A percentile compares a stretch with the other conserved stretches of the same genome.
phyloP scores from a whole-genome alignment of 306 rosid genomes.

The Astragalus glycyphyllos region DNA sequence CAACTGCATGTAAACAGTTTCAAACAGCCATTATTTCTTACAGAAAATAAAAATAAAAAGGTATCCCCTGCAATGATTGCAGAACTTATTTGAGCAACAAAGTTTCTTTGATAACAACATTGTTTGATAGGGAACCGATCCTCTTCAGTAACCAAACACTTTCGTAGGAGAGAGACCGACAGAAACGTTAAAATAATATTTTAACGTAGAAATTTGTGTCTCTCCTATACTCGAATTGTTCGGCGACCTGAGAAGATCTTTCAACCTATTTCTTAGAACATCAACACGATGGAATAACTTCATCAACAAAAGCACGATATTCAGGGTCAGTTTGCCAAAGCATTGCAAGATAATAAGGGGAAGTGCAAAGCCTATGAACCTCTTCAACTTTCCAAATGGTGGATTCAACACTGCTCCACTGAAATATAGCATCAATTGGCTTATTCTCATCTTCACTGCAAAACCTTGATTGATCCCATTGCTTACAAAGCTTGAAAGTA shows the following conservation, averaged over 20 bases:
- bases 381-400: constrained; percentile 46
- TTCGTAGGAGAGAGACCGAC: too few species aligned
- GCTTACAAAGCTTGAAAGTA: constrained; percentile 43
- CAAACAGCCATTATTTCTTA: background rate
- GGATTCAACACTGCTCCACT: constrained; percentile 29
- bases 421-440: constrained; percentile 30
- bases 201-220: too few species aligned
- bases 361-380: constrained; percentile 40
- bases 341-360: constrained; percentile 43
- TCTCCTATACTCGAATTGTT: too few species aligned
- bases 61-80: background rate
- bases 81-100: background rate
- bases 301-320: constrained; percentile 20
- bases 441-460: constrained; percentile 40
- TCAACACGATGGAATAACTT: constrained; percentile 30
- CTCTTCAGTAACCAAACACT: too few species aligned
- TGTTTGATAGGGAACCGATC: too few species aligned
- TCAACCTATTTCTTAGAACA: background rate
- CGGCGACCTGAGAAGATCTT: too few species aligned
- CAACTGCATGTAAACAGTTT: background rate
- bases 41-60: background rate
- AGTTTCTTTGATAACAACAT: background rate
- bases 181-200: too few species aligned
- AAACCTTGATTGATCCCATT: constrained; percentile 52
- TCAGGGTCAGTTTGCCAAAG: constrained; percentile 43